A percentile compares a stretch with the other conserved stretches of the same genome.
Conservation (phyloP, 2,329 filamentous ascomycete species). For the Scopulariopsis brevicaulis region DNA sequence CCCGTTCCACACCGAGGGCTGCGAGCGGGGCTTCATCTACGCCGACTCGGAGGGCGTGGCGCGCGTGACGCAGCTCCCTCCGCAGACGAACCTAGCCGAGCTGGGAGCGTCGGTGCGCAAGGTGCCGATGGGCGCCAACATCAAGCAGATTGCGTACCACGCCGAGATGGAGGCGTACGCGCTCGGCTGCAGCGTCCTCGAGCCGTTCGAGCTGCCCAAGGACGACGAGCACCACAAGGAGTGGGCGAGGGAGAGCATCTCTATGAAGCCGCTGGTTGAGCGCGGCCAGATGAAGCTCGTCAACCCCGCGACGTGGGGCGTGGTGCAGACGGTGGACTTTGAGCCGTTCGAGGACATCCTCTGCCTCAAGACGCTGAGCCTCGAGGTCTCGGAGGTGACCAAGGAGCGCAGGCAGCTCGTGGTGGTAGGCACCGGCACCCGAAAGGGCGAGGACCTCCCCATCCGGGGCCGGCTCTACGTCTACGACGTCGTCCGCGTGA, state of each 20-base stretch:
- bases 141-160: constrained; percentile 68
- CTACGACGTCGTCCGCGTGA: constrained; percentile 84
- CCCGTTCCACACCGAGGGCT: constrained; percentile 64
- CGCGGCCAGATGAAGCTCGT: constrained; percentile 68
- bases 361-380: constrained; percentile 69
- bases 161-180: constrained; percentile 64
- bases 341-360: constrained; percentile 68
- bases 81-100: constrained; percentile 56
- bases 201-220: constrained; percentile 72
- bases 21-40: constrained; percentile 75
- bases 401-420: constrained; percentile 77
- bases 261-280: constrained; percentile 53
- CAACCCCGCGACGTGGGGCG: constrained; percentile 63
- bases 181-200: constrained; percentile 54
- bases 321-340: constrained; percentile 66
- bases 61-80: constrained; percentile 61
- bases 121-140: constrained; percentile 56
- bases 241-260: constrained; percentile 61
- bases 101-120: constrained; percentile 67
- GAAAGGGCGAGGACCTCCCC: constrained; percentile 83
- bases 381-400: constrained; percentile 86
- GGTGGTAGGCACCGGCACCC: constrained; percentile 72
- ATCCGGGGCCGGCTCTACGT: constrained; percentile 79
- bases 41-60: constrained; percentile 62
- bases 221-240: constrained; percentile 78